Conservation (phyloP, 352 stramenopile species). For the Phytophthora brassicae region DNA sequence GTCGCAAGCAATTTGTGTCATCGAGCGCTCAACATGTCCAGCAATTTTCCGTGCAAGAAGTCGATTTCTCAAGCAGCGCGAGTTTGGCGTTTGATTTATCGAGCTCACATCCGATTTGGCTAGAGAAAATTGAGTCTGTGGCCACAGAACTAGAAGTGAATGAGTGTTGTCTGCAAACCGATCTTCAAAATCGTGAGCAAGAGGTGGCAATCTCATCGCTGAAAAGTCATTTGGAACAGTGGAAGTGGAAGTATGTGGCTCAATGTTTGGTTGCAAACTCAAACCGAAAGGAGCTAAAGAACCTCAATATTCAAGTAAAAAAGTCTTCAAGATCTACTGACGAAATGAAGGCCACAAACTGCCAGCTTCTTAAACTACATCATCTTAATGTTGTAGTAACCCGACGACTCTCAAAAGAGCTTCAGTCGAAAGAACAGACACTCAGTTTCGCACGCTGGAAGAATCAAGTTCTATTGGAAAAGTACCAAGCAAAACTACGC, state of each 20-base stretch:
- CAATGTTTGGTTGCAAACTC: constrained; percentile 20
- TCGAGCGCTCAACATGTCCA: too few species aligned
- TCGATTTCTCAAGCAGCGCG: constrained; percentile 20
- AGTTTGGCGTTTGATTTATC: constrained; percentile 14
- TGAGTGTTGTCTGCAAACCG: not conserved
- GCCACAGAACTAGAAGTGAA: not conserved
- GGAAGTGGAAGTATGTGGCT: constrained; percentile 40
- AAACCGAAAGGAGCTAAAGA: constrained; percentile 1
- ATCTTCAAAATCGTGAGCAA: not conserved
- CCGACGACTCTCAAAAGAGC: constrained; percentile 14
- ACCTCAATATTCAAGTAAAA: constrained; percentile 13
- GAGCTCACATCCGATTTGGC: constrained; percentile 18
- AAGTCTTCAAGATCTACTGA: constrained; percentile 1
- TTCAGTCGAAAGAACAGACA: constrained; percentile 14
- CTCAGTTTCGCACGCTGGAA: constrained; percentile 26
- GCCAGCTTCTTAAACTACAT: constrained; percentile 14
- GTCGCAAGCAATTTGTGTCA: constrained; percentile 1
- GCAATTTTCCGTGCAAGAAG: constrained; percentile 30
- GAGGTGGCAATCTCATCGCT: not conserved
- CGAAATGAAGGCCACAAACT: constrained; percentile 24
- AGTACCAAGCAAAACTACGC: constrained; percentile 9
- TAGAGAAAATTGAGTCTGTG: constrained; percentile 19
- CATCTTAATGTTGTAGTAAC: constrained; percentile 7
- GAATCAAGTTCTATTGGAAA: constrained; percentile 7
- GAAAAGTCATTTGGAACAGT: constrained; percentile 15